These are phyloP conservation scores for Diplodia scrobiculata DNA, from an alignment of 2,329 filamentous ascomycete genomes.

Conservation along the genomic window DNA sequence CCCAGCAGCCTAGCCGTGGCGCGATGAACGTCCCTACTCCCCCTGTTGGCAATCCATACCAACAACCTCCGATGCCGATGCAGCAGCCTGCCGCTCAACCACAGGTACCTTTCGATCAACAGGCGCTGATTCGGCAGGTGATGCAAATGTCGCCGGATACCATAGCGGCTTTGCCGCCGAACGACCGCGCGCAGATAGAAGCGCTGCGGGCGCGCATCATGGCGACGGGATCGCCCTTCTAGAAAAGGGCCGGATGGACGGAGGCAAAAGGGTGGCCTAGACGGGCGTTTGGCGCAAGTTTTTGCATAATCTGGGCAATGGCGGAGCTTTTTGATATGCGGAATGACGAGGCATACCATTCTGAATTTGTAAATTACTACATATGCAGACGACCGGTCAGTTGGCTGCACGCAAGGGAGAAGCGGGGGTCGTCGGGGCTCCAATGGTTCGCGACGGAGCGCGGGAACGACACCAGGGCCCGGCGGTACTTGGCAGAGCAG, in stretches of 20 bases:
- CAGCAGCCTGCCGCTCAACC: slow-evolving; percentile 44
- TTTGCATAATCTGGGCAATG: slow-evolving; percentile 17
- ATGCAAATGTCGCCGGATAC: slow-evolving; percentile 76
- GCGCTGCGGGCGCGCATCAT: slow-evolving; percentile 68
- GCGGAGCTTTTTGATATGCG: slow-evolving; percentile 19
- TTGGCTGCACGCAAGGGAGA: slow-evolving; percentile 7
- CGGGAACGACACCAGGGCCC: slow-evolving; percentile 23
- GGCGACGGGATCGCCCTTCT: slow-evolving; percentile 32
- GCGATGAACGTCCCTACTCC: slow-evolving; percentile 56
- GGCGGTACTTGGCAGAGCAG: slow-evolving; percentile 10
- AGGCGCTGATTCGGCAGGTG: slow-evolving; percentile 77
- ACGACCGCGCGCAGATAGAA: slow-evolving; percentile 77
- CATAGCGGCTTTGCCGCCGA: slow-evolving; percentile 75
- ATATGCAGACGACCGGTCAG: slow-evolving; percentile 28
- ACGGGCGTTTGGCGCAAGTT: slow-evolving; percentile 28
- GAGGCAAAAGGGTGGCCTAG: slow-evolving; percentile 1
- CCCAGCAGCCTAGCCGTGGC: slow-evolving; percentile 30
- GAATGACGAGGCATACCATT: slow-evolving; percentile 21
- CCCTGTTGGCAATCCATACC: slow-evolving; percentile 46
- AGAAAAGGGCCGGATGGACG: slow-evolving; percentile 6
- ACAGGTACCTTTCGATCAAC: slow-evolving; percentile 57
- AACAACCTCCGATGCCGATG: slow-evolving; percentile 47
- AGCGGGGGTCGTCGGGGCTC: neutral
- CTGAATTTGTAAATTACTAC: slow-evolving; percentile 28
- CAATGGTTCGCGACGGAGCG: neutral